These are phyloP conservation scores for Tuber borchii DNA, from an alignment of 495 filamentous ascomycete species.

Conservation along the genomic window DNA sequence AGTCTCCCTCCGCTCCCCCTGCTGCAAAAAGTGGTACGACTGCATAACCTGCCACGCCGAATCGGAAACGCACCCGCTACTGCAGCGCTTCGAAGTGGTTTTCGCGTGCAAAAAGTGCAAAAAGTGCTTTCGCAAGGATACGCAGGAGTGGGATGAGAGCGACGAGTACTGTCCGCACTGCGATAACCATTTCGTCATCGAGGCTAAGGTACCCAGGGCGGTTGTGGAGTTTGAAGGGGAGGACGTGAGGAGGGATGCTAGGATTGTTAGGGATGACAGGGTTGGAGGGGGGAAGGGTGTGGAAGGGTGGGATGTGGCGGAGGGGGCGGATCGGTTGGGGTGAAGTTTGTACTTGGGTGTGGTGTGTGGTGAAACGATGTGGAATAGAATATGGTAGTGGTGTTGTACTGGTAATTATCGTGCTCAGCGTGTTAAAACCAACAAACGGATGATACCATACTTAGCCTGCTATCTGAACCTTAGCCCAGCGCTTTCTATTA, in stretches of 20 bases:
- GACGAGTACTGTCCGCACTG: conserved; percentile 99
- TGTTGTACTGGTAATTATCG: too few species aligned
- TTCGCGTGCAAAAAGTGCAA: conserved; percentile 99
- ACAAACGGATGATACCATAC: neutral
- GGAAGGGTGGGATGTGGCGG: conserved; percentile 52
- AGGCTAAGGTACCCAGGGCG: conserved; percentile 74
- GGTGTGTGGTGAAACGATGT: too few species aligned
- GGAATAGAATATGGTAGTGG: too few species aligned
- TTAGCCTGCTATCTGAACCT: too few species aligned
- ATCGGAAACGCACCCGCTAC: conserved; percentile 64
- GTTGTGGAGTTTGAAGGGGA: conserved; percentile 79
- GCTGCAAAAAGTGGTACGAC: conserved; percentile 98
- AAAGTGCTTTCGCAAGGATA: conserved; percentile 94
- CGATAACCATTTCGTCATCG: conserved; percentile 94
- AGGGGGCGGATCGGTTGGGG: conserved; percentile 67
- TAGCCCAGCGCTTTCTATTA: neutral
- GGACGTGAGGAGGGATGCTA: conserved; percentile 72
- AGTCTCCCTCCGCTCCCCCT: conserved; percentile 88
- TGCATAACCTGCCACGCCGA: conserved; percentile 93
- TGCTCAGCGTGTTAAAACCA: neutral
- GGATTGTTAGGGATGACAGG: conserved; percentile 91
- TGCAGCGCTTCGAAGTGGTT: conserved; percentile 77
- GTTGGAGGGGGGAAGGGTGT: conserved; percentile 62
- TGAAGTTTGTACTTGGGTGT: conserved; percentile 42
- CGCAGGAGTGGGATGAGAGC: conserved; percentile 82